Conservation (phyloP, 1,284 basidiomycete species). For the Moesziomyces aphidis region DNA sequence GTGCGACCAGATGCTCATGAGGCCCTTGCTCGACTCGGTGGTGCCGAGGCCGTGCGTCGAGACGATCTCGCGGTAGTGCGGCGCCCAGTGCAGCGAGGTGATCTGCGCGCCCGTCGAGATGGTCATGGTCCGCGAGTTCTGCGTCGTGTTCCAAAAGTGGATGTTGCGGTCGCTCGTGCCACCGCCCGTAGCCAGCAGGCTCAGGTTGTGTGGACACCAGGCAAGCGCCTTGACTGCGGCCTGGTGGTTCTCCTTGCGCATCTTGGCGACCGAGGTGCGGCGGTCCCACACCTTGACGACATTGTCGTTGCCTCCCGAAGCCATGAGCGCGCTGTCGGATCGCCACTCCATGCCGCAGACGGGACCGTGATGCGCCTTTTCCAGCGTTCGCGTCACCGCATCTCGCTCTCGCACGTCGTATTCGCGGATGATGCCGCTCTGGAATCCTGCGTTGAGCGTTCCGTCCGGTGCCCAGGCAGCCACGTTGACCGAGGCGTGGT, state of each 20-base stretch:
- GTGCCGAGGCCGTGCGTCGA: conserved; percentile 81
- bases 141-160: conserved; percentile 79
- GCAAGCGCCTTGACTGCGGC: conserved; percentile 76
- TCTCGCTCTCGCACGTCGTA: conserved; percentile 64
- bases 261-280: conserved; percentile 85
- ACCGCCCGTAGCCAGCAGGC: conserved; percentile 90
- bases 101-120: conserved; percentile 77
- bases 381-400: conserved; percentile 54
- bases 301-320: conserved; percentile 97
- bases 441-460: conserved; percentile 61
- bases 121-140: conserved; percentile 60
- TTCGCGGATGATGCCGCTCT: conserved; percentile 63
- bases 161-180: conserved; percentile 94
- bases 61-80: conserved; percentile 88
- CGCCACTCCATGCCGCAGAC: conserved; percentile 66
- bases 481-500: conserved; percentile 54
- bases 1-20: conserved; percentile 65
- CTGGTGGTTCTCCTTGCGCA: conserved; percentile 79
- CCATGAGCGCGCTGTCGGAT: conserved; percentile 76
- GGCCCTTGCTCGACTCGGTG: conserved; percentile 53
- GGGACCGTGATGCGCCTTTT: conserved; percentile 61
- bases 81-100: conserved; percentile 89
- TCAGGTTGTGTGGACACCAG: conserved; percentile 97
- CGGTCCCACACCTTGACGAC: conserved; percentile 93
- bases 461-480: conserved; percentile 64